Evolutionary conservation across 2,329 filamentous ascomycete species (phyloP), one percentile per base, ranked within the genome.

Genomic region (Seiridium cupressi): DNA sequence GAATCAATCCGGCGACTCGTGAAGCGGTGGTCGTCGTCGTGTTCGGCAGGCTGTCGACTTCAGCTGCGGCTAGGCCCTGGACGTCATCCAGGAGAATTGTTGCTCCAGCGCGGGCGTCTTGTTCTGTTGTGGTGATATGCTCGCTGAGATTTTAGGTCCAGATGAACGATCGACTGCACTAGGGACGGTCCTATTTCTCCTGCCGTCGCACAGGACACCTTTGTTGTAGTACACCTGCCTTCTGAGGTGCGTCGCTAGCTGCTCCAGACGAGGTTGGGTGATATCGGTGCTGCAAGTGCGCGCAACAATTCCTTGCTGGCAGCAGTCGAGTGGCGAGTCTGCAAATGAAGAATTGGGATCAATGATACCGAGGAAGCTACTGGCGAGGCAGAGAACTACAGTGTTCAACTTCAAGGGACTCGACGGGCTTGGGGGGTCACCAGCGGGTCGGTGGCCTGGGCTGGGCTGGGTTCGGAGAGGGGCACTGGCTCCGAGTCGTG

Each of bases 181-280:
- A 26, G 18, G 18, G 18, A 26, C 18, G 18, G 18, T 26, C 18
- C 18, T 35, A 35, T 40, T 35, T 55, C 35, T 35, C 38, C 38
- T 42, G 26, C 55, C 40, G 55, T 57, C 55, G 40, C 55, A 57
- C 55, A 57, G 34, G 55, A 46, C 55, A 57, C 55, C 44, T 57
- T 47, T 57, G 42, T 48, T 42, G n/a, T 11, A 13, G 40, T 32
- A 44, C 40, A 44, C 55, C 42, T 44, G 44, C 55, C 42, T 48
- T 38, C 35, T 57, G 44, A 35, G 18, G 51, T 44, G 26, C 36
- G 18, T 31, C 46, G 36, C n/a, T 32, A 13, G 51, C 51, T 42
- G 36, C 7, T 32, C 31, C 49, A 53, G 49, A 53, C 34, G 49
- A 53, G 32, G 49, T 53, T 53, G 49, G 49, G 32, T n/a, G 32